Evolutionary conservation across 257 asterid genomes (phyloP).

Genomic region (Verbascum thapsus): DNA sequence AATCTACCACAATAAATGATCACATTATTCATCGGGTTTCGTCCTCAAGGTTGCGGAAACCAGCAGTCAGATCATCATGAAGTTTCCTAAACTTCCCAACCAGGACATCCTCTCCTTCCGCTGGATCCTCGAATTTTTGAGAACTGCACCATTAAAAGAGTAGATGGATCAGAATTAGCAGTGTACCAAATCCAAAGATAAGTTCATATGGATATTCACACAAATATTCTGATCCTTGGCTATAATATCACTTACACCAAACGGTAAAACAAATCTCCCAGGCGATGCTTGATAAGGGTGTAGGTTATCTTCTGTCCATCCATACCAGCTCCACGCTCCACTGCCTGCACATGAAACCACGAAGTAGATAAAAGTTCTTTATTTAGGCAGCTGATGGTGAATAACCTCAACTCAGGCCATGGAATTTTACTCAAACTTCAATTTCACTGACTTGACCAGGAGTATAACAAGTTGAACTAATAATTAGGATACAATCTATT

Average conservation of each 20-base stretch:
- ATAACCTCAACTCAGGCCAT: background rate
- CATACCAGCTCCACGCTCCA: constrained; percentile 98
- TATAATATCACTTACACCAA: constrained; percentile 74
- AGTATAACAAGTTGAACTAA: too few relatives aligned
- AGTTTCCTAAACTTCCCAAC: constrained; percentile 84
- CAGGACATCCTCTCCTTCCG: constrained; percentile 87
- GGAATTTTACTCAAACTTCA: background rate
- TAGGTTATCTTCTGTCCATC: constrained; percentile 96
- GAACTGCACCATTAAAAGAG: constrained; percentile 54
- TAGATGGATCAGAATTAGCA: constrained; percentile 12
- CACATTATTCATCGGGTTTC: constrained; percentile 65
- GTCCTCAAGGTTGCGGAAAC: constrained; percentile 97
- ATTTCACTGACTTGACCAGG: too few relatives aligned
- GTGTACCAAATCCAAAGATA: constrained; percentile 1
- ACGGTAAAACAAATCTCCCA: constrained; percentile 93
- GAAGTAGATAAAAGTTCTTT: constrained; percentile 6
- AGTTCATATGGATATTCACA: background rate
- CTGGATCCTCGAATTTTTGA: constrained; percentile 98
- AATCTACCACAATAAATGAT: constrained; percentile 16
- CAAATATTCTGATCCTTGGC: constrained; percentile 9
- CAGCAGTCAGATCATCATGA: constrained; percentile 81
- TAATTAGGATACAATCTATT: too few relatives aligned
- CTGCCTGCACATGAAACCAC: constrained; percentile 60
- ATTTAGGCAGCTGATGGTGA: background rate
- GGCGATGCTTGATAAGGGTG: constrained; percentile 86